Percentiles rank a stretch among this genome's conserved stretches.
phyloP scores from a whole-genome alignment of 2,329 filamentous ascomycete genomes.

The Xylariaceae sp. region DNA sequence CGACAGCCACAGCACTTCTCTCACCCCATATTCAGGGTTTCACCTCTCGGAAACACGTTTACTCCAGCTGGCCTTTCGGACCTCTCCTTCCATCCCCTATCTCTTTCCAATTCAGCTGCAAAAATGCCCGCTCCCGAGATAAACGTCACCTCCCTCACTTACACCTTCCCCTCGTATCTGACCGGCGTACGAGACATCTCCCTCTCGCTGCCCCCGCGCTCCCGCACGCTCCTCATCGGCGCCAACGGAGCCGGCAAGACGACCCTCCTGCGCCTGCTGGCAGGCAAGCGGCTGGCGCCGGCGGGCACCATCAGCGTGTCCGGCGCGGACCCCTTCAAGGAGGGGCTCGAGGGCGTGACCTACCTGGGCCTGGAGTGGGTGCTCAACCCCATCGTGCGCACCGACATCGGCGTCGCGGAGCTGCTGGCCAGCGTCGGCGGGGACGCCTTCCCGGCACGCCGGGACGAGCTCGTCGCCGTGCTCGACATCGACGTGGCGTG shows the following conservation, averaged over 20 bases:
- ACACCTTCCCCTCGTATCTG: conserved; percentile 82
- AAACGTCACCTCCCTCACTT: conserved; percentile 71
- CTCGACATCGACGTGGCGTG: conserved; percentile 86
- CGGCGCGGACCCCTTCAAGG: conserved; percentile 86
- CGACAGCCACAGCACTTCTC: too few relatives aligned
- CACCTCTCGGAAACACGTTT: too few relatives aligned
- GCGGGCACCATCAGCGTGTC: conserved; percentile 68
- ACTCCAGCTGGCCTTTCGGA: too few relatives aligned
- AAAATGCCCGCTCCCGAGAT: conserved; percentile 43
- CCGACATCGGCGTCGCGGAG: conserved; percentile 86
- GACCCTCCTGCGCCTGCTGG: conserved; percentile 87
- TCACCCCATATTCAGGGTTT: too few relatives aligned
- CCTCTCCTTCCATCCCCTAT: neutral
- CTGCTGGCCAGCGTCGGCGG: conserved; percentile 84
- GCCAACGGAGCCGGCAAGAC: conserved; percentile 98
- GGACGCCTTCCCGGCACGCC: conserved; percentile 71
- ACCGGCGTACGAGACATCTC: conserved; percentile 71
- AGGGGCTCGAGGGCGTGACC: conserved; percentile 86
- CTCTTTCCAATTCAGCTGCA: conserved; percentile 1
- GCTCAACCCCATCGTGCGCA: conserved; percentile 91
- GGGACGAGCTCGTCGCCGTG: conserved; percentile 82
- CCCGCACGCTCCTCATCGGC: conserved; percentile 86
- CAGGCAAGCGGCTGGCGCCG: conserved; percentile 90
- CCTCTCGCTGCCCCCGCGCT: conserved; percentile 74
- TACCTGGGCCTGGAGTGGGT: conserved; percentile 99